A percentile compares a stretch with the other conserved stretches of the same genome.
Conservation (phyloP, 2,329 filamentous ascomycete genomes). For the Rhinocladiella mackenziei region DNA sequence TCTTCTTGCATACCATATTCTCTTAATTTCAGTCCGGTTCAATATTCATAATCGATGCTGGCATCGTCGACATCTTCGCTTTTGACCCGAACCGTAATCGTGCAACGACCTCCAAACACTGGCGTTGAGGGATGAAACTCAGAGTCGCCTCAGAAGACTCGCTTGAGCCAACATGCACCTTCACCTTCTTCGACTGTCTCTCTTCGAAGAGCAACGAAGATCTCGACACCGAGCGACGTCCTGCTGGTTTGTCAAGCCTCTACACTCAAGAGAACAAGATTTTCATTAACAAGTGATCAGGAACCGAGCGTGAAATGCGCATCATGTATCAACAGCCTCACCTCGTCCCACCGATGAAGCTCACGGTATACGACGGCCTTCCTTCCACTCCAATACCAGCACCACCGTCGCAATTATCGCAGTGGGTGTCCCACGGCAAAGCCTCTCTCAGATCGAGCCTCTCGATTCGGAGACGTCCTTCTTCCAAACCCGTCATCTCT, state of each 20-base stretch:
- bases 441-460: conserved; percentile 43
- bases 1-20: not conserved
- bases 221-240: not conserved
- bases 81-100: conserved; percentile 5
- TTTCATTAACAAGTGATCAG: conserved; percentile 28
- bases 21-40: conserved; percentile 1
- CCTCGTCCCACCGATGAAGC: conserved; percentile 45
- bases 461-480: conserved; percentile 36
- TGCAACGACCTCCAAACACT: conserved; percentile 7
- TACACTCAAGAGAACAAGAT: not conserved
- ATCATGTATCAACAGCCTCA: conserved; percentile 44
- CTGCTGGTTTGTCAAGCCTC: conserved; percentile 10
- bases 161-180: conserved; percentile 18
- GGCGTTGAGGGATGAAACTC: conserved; percentile 15
- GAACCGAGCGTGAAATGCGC: conserved; percentile 42
- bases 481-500: conserved; percentile 38
- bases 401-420: conserved; percentile 33
- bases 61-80: conserved; percentile 11
- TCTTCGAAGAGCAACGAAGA: conserved; percentile 8
- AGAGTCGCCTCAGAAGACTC: conserved; percentile 15
- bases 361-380: conserved; percentile 41
- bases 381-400: conserved; percentile 35
- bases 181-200: conserved; percentile 22
- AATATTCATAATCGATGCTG: conserved; percentile 15
- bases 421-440: conserved; percentile 40